These are phyloP conservation scores for Metarhizium robertsii DNA, from an alignment of 2,329 filamentous ascomycete species.

Conservation along the genomic window DNA sequence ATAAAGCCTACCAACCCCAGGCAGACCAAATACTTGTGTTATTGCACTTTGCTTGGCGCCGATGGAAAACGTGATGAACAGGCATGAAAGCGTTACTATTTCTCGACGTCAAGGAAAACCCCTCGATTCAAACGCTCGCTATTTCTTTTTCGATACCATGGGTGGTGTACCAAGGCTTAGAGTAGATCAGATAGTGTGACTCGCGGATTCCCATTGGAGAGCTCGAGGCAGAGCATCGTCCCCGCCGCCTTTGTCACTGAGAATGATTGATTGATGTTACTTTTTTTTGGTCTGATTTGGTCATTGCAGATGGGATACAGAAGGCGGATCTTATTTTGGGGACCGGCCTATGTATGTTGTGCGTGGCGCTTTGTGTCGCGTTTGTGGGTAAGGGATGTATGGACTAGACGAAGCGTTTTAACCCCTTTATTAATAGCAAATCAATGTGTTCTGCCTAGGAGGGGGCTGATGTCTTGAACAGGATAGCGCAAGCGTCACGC, in stretches of 20 bases:
- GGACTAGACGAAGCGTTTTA: conserved; percentile 1
- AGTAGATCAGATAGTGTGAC: conserved; percentile 24
- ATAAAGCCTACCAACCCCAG: conserved; percentile 25
- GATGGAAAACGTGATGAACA: neutral
- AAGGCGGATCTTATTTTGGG: neutral
- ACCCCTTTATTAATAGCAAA: conserved; percentile 1
- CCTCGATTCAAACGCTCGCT: neutral
- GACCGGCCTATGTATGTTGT: neutral
- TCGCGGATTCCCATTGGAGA: conserved; percentile 3
- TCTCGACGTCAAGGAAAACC: neutral
- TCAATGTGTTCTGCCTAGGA: neutral
- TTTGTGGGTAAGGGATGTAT: neutral
- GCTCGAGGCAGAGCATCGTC: conserved; percentile 5
- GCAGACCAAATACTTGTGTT: neutral
- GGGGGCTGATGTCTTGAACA: too few relatives aligned
- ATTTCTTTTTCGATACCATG: conserved; percentile 28
- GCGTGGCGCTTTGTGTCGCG: neutral
- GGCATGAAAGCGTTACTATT: neutral
- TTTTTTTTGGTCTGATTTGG: neutral
- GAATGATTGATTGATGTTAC: neutral
- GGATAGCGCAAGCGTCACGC: too few relatives aligned
- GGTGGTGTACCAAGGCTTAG: conserved; percentile 20
- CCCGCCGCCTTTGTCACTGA: neutral
- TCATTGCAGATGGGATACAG: neutral
- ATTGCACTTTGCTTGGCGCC: neutral